Evolutionary conservation across 1,139 yeast genomes (phyloP).

Genomic region (Lodderomyces parapsilosis): DNA sequence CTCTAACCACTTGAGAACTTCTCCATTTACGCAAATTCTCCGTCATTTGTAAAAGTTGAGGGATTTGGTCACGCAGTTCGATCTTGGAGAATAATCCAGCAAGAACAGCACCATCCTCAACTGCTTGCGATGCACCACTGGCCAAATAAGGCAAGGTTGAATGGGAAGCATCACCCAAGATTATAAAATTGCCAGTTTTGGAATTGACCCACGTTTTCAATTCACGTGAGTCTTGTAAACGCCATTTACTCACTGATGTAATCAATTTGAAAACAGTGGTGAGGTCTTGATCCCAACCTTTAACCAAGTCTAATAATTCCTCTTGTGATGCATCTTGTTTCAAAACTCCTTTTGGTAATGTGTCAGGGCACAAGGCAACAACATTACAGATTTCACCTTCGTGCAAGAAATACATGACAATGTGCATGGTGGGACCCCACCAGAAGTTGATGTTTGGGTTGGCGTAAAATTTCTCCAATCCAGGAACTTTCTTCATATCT

Average conservation of each 20-base stretch:
- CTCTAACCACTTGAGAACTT: constrained; percentile 24
- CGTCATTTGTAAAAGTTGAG: constrained; percentile 12
- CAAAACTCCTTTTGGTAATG: constrained; percentile 19
- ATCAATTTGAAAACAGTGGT: constrained; percentile 20
- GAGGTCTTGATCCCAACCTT: constrained; percentile 30
- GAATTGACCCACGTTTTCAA: constrained; percentile 20
- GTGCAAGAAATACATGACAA: constrained; percentile 29
- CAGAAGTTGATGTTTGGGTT: constrained; percentile 30
- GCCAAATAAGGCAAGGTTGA: constrained; percentile 39
- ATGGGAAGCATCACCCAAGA: constrained; percentile 41
- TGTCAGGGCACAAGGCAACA: constrained; percentile 18
- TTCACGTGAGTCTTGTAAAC: constrained; percentile 26
- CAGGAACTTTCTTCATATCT: constrained; percentile 22
- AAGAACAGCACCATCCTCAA: constrained; percentile 29
- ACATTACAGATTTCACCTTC: constrained; percentile 18
- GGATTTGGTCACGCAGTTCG: constrained; percentile 15
- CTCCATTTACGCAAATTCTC: constrained; percentile 25
- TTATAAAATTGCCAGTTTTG: constrained; percentile 21
- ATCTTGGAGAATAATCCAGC: constrained; percentile 15
- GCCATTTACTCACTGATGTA: constrained; percentile 27
- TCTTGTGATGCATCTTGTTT: constrained; percentile 20
- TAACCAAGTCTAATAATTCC: constrained; percentile 24
- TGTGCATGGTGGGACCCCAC: constrained; percentile 33
- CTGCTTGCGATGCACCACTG: constrained; percentile 41
- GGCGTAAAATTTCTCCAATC: constrained; percentile 19